phyloP scores from a whole-genome alignment of 2,329 filamentous ascomycete species.

The Apiospora koreana region DNA sequence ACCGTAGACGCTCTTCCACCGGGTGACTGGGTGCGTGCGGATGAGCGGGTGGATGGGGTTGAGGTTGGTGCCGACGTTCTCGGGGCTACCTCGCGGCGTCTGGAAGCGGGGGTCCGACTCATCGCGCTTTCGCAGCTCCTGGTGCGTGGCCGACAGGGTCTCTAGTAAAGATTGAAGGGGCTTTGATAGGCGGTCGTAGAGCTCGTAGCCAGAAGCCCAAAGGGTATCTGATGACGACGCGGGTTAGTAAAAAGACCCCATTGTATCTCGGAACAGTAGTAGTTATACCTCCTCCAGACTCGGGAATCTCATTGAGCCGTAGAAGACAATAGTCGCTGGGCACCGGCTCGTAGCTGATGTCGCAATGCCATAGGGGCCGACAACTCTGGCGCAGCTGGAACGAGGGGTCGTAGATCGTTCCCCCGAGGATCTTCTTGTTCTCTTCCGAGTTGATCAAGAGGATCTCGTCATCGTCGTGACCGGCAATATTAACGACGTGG shows the following conservation, averaged over 20 bases:
- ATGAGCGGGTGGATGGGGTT: conserved; percentile 55
- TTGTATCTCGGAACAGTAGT: too few species aligned
- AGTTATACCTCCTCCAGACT: conserved; percentile 49
- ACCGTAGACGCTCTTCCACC: conserved; percentile 54
- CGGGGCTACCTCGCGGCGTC: conserved; percentile 34
- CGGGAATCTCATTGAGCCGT: conserved; percentile 56
- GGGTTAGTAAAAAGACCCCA: too few species aligned
- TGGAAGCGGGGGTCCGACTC: conserved; percentile 39
- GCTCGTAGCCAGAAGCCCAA: conserved; percentile 63
- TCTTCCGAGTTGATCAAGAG: conserved; percentile 58
- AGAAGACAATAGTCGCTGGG: conserved; percentile 63
- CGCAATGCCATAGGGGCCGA: conserved; percentile 53
- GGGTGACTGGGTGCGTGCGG: conserved; percentile 62
- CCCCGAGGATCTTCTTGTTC: conserved; percentile 38
- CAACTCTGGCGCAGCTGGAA: conserved; percentile 32
- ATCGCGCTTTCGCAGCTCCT: conserved; percentile 33
- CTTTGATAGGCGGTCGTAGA: conserved; percentile 54
- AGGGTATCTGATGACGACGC: conserved; percentile 58
- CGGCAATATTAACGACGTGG: conserved; percentile 57
- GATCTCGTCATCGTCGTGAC: conserved; percentile 54
- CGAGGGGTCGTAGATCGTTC: conserved; percentile 18
- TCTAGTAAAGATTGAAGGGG: conserved; percentile 55
- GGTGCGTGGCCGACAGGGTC: conserved; percentile 36
- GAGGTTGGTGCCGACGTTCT: conserved; percentile 51
- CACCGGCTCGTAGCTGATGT: conserved; percentile 61